Evolutionary conservation across 257 asterid species (phyloP), one percentile per base, ranked within the genome.

Genomic region (Hygrophila difformis): DNA sequence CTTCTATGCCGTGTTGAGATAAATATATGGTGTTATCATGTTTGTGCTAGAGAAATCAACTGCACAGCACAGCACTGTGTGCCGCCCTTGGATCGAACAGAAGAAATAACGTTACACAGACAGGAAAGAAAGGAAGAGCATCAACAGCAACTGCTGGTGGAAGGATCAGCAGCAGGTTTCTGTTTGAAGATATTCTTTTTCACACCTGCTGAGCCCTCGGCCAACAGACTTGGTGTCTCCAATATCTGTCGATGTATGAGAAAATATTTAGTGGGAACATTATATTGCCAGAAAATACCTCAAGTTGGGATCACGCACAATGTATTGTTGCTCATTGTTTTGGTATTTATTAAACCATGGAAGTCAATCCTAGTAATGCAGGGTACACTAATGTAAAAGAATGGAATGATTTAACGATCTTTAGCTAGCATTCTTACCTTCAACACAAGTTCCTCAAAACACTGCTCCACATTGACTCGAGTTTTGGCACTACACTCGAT

Each of bases 401-500:
- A n/a, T n/a, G n/a, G n/a, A n/a, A n/a, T n/a, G n/a, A n/a, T n/a
- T n/a, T n/a, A n/a, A n/a, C n/a, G n/a, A n/a, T n/a, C n/a, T n/a
- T n/a, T n/a, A n/a, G n/a, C n/a, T n/a, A n/a, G n/a, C 16, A 12
- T 31, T 28, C 66, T 47, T 53, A 84, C 94, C 91, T 84, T 89
- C 59, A 84, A 60, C 62, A 79, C 87, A 8, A 89, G 93, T 70
- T 89, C 96, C 71, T 89, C 96, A 56, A 84, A 89, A 69, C 97
- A 84, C 53, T 84, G 96, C 75, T 89, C 96, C 62, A 81, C 93
- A 22, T 77, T 81, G n/a, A 53, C 66, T 61, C 80, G 65, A 23
- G 93, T 78, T 64, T 69, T 81, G 28, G 93, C 93, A 63, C 93
- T 81, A 38, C 88, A 77, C 62, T 81, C 93, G 12, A 81, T 70